Percentiles rank a stretch among this genome's conserved stretches.
Conservation (phyloP, 208 protist species). For the Acanthamoeba castellanii region DNA sequence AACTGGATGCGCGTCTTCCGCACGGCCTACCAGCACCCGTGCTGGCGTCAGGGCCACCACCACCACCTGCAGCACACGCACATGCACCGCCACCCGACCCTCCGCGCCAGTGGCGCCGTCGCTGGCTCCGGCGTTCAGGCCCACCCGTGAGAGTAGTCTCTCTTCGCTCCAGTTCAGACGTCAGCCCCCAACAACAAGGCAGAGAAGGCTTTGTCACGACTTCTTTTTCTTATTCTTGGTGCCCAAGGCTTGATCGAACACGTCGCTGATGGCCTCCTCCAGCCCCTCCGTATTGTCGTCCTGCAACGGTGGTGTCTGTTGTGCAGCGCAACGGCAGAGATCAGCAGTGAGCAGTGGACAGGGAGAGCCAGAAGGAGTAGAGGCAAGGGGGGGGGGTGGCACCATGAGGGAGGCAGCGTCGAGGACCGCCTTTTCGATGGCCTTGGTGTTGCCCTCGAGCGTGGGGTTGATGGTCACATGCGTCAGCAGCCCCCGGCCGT, state of each 20-base stretch:
- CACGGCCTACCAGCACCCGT: slow-evolving; percentile 61
- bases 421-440: background rate
- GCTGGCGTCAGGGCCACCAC: background rate
- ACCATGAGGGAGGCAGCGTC: background rate
- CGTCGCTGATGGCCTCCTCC: slow-evolving; percentile 4
- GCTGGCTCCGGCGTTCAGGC: background rate
- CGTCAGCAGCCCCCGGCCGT: background rate
- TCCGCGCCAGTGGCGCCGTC: background rate
- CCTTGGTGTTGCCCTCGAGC: background rate
- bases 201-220: background rate
- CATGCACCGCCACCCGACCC: background rate
- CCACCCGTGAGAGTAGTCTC: background rate
- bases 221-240: background rate
- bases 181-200: background rate
- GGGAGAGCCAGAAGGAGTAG: background rate
- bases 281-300: background rate
- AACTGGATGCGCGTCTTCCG: slow-evolving; percentile 55
- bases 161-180: background rate
- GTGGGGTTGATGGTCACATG: background rate
- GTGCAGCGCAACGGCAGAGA: background rate
- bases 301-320: background rate
- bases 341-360: background rate
- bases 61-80: background rate
- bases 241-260: background rate
- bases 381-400: background rate